Percentiles rank a stretch among this genome's conserved stretches.
Evolutionary conservation across 2,329 filamentous ascomycete species (phyloP).

Genomic region (Apiospora rasikravindrae): DNA sequence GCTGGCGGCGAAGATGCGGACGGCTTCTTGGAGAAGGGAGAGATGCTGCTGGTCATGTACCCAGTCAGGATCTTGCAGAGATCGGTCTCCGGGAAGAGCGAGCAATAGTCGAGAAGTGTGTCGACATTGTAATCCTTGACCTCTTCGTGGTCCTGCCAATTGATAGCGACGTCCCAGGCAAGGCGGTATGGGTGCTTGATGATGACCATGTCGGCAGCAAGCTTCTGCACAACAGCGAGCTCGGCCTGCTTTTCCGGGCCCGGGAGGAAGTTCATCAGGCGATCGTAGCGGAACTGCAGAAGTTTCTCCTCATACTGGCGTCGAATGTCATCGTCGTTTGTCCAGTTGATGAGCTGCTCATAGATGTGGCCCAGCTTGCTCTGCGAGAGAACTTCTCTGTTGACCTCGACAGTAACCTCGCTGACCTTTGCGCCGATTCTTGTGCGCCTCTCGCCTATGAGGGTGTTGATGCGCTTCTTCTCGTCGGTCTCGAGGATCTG

Average conservation of each 20-base stretch:
- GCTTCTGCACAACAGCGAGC: conserved; percentile 72
- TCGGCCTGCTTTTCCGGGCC: conserved; percentile 72
- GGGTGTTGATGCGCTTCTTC: conserved; percentile 84
- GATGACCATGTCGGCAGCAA: conserved; percentile 92
- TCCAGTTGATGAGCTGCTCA: conserved; percentile 87
- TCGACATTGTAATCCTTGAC: conserved; percentile 78
- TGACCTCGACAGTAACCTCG: conserved; percentile 86
- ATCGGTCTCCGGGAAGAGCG: conserved; percentile 83
- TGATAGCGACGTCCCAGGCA: conserved; percentile 89
- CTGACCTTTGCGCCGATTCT: conserved; percentile 82
- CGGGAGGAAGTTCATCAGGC: conserved; percentile 69
- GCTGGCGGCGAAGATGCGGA: conserved; percentile 27
- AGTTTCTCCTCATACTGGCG: conserved; percentile 91
- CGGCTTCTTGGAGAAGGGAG: conserved; percentile 69
- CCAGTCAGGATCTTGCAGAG: conserved; percentile 81
- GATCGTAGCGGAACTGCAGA: conserved; percentile 79
- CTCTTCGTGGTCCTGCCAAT: conserved; percentile 83
- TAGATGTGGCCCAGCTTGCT: conserved; percentile 85
- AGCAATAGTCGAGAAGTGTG: conserved; percentile 79
- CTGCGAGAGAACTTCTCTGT: conserved; percentile 77
- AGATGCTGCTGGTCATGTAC: conserved; percentile 82
- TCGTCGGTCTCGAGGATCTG: conserved; percentile 86
- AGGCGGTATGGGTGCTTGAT: conserved; percentile 89
- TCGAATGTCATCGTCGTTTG: conserved; percentile 81
- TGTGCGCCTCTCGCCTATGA: conserved; percentile 88